phyloP scores from a whole-genome alignment of 345 rosid genomes.

The Syzygium aqueum region DNA sequence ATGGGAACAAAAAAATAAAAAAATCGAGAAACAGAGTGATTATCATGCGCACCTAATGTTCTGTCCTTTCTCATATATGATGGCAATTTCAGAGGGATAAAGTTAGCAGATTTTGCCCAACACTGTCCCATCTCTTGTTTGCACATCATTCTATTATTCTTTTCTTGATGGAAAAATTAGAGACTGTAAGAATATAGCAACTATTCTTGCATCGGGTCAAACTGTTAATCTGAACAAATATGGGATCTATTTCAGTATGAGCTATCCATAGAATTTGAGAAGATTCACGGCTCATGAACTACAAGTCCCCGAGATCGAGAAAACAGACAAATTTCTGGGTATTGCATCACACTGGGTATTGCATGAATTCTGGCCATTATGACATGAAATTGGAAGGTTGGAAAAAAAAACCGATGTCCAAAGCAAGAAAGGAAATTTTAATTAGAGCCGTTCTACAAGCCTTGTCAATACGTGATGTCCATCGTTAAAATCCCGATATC shows the following conservation, averaged over 20 bases:
- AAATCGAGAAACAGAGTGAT: rapidly evolving
- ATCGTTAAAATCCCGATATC: neutral
- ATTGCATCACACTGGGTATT: neutral
- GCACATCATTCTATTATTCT: neutral
- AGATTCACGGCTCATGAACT: neutral
- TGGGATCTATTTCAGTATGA: neutral
- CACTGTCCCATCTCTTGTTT: neutral
- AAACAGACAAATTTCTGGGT: neutral
- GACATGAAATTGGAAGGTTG: neutral
- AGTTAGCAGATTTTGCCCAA: neutral
- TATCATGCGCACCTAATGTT: neutral
- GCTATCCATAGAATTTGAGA: neutral
- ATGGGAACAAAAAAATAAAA: too few species aligned
- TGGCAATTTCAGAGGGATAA: neutral
- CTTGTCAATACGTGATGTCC: rapidly evolving
- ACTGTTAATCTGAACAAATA: neutral
- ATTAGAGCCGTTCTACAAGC: neutral
- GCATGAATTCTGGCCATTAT: neutral
- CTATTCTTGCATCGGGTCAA: neutral
- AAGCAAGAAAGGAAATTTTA: neutral
- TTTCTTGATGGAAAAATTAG: neutral
- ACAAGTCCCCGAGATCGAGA: neutral
- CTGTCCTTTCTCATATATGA: neutral
- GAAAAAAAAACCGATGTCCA: neutral
- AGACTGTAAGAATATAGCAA: neutral